Evolutionary conservation across 148 eudicot species (phyloP).

Genomic region (Rhododendron mucronatum): DNA sequence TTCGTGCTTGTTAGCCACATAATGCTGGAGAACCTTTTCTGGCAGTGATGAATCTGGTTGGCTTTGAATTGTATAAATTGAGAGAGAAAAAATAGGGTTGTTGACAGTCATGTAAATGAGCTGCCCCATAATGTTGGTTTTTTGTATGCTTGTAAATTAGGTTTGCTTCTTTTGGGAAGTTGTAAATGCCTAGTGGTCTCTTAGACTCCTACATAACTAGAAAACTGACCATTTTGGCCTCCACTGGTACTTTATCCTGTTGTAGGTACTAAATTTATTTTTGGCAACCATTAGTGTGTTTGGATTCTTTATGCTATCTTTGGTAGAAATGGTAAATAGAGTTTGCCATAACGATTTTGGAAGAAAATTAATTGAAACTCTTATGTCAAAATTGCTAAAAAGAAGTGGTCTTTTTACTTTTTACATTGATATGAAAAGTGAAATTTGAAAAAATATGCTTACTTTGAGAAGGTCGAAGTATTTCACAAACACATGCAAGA

Average conservation of each 20-base stretch:
- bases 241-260: neutral
- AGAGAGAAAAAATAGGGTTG: neutral
- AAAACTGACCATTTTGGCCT: neutral
- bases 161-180: neutral
- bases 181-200: neutral
- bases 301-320: neutral
- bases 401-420: neutral
- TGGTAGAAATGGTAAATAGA: neutral
- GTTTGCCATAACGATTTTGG: neutral
- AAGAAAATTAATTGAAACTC: neutral
- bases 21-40: neutral
- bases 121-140: neutral
- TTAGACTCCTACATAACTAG: neutral
- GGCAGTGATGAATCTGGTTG: neutral
- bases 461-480: neutral
- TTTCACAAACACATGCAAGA: neutral
- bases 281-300: neutral
- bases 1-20: neutral
- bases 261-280: neutral
- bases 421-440: neutral
- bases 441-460: neutral
- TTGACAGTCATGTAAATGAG: neutral
- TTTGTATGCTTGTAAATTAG: neutral
- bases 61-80: neutral
- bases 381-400: neutral